Evolutionary conservation across 352 stramenopile species (phyloP).

Genomic region (Blastocystis sp.): DNA sequence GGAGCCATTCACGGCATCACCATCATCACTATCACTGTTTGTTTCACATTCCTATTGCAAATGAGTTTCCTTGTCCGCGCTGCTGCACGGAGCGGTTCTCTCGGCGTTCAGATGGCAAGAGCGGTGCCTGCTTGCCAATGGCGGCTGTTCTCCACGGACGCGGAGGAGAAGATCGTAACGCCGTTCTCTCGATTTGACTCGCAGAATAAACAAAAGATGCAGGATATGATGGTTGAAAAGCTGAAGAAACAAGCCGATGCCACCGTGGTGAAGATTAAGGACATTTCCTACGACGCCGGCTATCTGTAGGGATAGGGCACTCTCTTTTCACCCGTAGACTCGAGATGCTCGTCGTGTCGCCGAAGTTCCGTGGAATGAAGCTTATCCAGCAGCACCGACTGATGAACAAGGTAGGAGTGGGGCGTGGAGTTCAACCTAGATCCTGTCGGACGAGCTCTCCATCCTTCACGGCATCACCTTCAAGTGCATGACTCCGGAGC

Average conservation of each 20-base stretch:
- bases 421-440: background rate
- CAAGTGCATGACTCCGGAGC: constrained; percentile 65
- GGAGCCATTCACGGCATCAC: background rate
- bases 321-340: background rate
- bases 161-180: constrained; percentile 29
- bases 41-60: background rate
- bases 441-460: constrained; percentile 41
- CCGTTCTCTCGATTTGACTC: background rate
- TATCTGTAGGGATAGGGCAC: constrained; percentile 12
- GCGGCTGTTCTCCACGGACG: background rate
- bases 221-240: constrained; percentile 67
- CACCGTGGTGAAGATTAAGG: constrained; percentile 62
- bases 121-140: background rate
- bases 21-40: constrained; percentile 21
- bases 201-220: constrained; percentile 60
- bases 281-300: constrained; percentile 66
- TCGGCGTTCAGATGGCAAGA: background rate
- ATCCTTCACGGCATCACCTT: constrained; percentile 68
- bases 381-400: constrained; percentile 54
- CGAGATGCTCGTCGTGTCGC: constrained; percentile 64
- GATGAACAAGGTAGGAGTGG: constrained; percentile 41
- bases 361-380: constrained; percentile 68
- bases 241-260: constrained; percentile 57
- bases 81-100: background rate
- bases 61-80: constrained; percentile 2